Conservation (phyloP, 768 basidiomycete genomes). For the Suillus tomentosus region DNA sequence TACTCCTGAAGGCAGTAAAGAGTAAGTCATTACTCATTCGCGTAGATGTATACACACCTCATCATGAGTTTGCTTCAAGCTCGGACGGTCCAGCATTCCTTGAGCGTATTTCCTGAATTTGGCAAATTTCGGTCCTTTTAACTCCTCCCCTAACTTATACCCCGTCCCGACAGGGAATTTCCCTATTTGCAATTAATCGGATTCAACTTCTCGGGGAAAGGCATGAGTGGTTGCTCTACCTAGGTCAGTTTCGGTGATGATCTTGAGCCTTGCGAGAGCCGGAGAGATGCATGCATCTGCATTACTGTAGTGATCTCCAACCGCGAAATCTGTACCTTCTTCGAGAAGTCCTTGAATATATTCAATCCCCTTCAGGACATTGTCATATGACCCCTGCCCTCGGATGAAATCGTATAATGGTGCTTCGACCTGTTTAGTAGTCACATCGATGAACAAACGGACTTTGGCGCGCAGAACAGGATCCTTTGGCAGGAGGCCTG, state of each 20-base stretch:
- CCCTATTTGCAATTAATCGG: constrained; percentile 41
- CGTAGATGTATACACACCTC: background rate
- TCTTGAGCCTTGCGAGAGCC: constrained; percentile 49
- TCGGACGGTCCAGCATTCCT: constrained; percentile 38
- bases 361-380: constrained; percentile 44
- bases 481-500: constrained; percentile 50
- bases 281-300: constrained; percentile 63
- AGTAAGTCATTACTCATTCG: background rate
- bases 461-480: constrained; percentile 55
- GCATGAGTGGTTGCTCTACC: background rate
- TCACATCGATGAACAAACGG: constrained; percentile 60
- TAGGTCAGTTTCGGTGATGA: constrained; percentile 45
- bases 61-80: background rate
- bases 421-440: constrained; percentile 36
- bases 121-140: constrained; percentile 47
- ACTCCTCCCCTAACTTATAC: constrained; percentile 39
- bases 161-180: constrained; percentile 50
- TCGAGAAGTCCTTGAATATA: constrained; percentile 52
- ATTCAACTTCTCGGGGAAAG: background rate
- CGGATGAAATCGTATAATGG: constrained; percentile 24
- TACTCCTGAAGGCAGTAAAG: background rate
- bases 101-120: constrained; percentile 50
- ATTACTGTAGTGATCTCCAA: constrained; percentile 50
- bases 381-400: constrained; percentile 40
- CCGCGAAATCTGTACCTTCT: constrained; percentile 38